phyloP scores from a whole-genome alignment of 2,329 filamentous ascomycete species.

The Grosmannia serpens region DNA sequence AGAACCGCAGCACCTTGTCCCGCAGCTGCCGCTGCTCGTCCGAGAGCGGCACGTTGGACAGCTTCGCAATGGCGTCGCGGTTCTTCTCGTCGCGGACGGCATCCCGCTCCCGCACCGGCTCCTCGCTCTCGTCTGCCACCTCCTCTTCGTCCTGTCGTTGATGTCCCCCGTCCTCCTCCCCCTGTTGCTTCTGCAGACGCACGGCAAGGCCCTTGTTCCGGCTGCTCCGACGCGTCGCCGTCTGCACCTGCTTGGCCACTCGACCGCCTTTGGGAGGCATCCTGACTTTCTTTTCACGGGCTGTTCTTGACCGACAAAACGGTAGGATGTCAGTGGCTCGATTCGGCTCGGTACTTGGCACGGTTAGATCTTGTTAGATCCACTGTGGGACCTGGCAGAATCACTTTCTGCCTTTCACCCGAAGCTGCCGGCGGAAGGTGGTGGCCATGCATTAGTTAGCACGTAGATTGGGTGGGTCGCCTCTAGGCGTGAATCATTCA shows the following conservation, averaged over 20 bases:
- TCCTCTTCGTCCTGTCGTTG: background rate
- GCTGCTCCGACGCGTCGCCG: conserved; percentile 2
- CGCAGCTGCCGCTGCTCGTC: conserved; percentile 3
- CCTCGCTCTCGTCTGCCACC: background rate
- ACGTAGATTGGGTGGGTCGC: background rate
- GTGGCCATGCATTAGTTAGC: background rate
- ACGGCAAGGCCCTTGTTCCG: background rate
- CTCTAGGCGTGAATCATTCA: background rate
- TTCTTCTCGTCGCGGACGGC: background rate
- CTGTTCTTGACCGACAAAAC: background rate
- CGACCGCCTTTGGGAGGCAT: conserved; percentile 2
- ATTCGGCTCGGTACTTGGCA: background rate
- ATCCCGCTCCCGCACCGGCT: background rate
- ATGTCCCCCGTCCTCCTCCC: background rate
- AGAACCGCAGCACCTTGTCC: conserved; percentile 4
- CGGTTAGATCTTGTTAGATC: background rate
- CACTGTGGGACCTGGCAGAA: background rate
- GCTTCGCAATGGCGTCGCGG: conserved; percentile 4
- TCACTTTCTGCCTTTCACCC: background rate
- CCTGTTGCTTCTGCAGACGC: background rate
- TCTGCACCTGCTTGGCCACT: conserved; percentile 3
- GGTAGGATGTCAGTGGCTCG: background rate
- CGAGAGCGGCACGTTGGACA: conserved; percentile 4
- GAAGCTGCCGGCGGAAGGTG: background rate
- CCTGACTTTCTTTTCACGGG: background rate